Evolutionary conservation across 192 early-diverging fungal genomes (phyloP), one percentile per base, ranked within the genome.

Genomic region (Linnemannia exigua): DNA sequence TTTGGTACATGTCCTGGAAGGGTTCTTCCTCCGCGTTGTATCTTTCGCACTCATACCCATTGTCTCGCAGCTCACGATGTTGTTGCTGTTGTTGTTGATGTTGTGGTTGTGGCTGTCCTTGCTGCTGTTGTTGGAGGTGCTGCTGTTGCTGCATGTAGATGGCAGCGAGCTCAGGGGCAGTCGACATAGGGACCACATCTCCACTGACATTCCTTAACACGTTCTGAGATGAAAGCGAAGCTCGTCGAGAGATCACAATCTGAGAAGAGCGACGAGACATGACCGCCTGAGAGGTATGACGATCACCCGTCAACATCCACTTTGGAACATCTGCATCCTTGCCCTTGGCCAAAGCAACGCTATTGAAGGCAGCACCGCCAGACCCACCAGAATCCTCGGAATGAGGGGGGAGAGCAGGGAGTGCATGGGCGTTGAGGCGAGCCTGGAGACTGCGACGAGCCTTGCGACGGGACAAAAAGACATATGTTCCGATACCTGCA

Each of bases 271-370:
- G 51, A 6, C 73, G 73, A 16, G 73, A 48, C 41, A 44, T 44
- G 9, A 76, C 63, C 5, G 17, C 19, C 25, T 35, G 41, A 1
- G 76, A 35, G 11, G 46, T 22, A 35, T 16, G 76, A 19, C 76
- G 41, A 47, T 71, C 48, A 8, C 74, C 41, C 17, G 76, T n/a
- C 48, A 70, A 5, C 76, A 78, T 78, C 76, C 76, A 78, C 15
- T 50, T 68, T 2, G 76, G 76, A 3, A 78, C 37, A 54, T 78
- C 76, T 4, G 37, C 31, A 3, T 48, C 46, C 46, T 58, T 69
- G 67, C 31, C 33, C 63, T 44, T 77, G 46, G 38, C 20, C 67
- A 31, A 14, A 19, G 12, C 47, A 15, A 7, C 70, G 28, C 1
- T 46, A 16, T 5, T 46, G 16, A 46, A 50, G 17, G 15, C 36